A percentile compares a stretch with the other conserved stretches of the same genome.
These are phyloP conservation scores for Hirschioporus abietinus DNA, from an alignment of 768 basidiomycete genomes.

Conservation along the genomic window DNA sequence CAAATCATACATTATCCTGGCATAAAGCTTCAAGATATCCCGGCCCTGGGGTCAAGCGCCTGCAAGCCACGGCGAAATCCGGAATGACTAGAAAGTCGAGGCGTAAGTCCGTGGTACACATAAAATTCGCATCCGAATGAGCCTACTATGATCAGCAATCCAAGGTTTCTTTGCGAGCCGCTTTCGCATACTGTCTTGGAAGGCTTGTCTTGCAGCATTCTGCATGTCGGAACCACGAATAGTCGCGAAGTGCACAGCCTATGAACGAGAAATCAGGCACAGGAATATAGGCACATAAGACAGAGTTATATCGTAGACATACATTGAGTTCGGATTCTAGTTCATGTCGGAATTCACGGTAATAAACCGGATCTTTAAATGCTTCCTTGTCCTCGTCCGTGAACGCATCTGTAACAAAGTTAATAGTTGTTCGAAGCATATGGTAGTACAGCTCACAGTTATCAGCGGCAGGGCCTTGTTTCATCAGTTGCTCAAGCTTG, in stretches of 20 bases:
- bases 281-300: background rate
- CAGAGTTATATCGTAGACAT: constrained; percentile 10
- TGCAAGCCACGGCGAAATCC: constrained; percentile 51
- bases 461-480: constrained; percentile 28
- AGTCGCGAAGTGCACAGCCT: constrained; percentile 39
- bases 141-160: constrained; percentile 51
- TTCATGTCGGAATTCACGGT: constrained; percentile 41
- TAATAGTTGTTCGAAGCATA: constrained; percentile 20
- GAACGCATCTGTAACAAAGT: constrained; percentile 33
- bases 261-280: constrained; percentile 8
- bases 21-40: constrained; percentile 64
- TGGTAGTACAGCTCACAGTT: constrained; percentile 35
- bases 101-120: constrained; percentile 5
- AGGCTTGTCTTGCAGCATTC: constrained; percentile 28
- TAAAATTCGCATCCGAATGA: background rate
- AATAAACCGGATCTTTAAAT: constrained; percentile 45
- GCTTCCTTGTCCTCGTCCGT: constrained; percentile 44
- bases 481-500: constrained; percentile 33
- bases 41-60: constrained; percentile 62
- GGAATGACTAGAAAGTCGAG: constrained; percentile 42
- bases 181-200: constrained; percentile 41
- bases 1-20: constrained; percentile 46
- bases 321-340: constrained; percentile 50
- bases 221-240: constrained; percentile 35
- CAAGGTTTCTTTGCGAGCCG: constrained; percentile 51